phyloP scores from a whole-genome alignment of 2,329 filamentous ascomycete species.

The Pyricularia pennisetigena region DNA sequence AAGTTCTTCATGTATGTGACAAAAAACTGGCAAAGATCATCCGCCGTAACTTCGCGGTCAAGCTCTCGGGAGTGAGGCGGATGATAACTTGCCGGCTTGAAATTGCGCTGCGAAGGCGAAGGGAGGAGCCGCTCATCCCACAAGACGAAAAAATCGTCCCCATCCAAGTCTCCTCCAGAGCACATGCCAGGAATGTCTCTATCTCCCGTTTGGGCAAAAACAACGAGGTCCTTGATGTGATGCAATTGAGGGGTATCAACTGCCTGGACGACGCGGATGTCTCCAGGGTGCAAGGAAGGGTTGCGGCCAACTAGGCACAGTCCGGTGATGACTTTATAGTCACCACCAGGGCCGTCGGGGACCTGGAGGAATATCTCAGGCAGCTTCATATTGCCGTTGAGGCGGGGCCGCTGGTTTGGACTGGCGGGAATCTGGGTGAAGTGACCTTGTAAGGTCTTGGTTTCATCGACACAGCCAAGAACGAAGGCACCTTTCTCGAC shows the following conservation, averaged over 20 bases:
- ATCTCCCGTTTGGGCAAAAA: conserved; percentile 51
- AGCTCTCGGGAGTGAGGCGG: conserved; percentile 45
- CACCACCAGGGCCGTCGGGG: conserved; percentile 41
- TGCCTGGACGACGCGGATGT: conserved; percentile 79
- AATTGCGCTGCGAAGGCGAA: conserved; percentile 48
- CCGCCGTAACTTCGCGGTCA: conserved; percentile 53
- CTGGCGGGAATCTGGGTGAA: conserved; percentile 27
- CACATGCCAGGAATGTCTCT: conserved; percentile 84
- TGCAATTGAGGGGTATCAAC: conserved; percentile 63
- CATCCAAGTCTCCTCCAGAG: conserved; percentile 90
- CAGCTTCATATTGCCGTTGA: conserved; percentile 36
- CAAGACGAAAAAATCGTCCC: conserved; percentile 89
- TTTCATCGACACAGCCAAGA: conserved; percentile 84
- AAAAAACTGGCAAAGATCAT: conserved; percentile 77
- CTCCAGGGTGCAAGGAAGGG: conserved; percentile 86
- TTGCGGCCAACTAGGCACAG: conserved; percentile 82
- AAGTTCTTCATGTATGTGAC: conserved; percentile 91
- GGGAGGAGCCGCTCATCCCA: conserved; percentile 77
- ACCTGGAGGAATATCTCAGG: conserved; percentile 90
- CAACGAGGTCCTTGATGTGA: conserved; percentile 76
- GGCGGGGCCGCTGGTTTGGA: conserved; percentile 11
- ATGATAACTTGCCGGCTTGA: conserved; percentile 67
- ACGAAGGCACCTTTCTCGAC: conserved; percentile 80
- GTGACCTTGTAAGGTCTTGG: conserved; percentile 63
- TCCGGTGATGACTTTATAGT: conserved; percentile 59